These are phyloP conservation scores for Cadophora malorum DNA, from an alignment of 2,329 filamentous ascomycete species.

Conservation along the genomic window DNA sequence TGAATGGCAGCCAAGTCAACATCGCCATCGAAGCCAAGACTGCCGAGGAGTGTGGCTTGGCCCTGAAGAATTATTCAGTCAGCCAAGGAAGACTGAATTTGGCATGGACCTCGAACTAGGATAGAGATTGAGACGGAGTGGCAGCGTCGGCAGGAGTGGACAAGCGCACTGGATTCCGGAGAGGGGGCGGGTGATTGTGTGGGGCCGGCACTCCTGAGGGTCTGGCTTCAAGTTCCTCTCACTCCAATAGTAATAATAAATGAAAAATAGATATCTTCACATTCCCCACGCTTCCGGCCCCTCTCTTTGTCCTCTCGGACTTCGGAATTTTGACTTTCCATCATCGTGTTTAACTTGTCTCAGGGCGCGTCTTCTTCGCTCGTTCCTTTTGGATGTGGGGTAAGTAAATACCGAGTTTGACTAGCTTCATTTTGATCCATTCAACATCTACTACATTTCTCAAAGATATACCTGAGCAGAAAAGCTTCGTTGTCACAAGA, in stretches of 20 bases:
- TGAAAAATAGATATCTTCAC: too few relatives aligned
- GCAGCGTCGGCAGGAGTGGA: too few relatives aligned
- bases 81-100: background rate
- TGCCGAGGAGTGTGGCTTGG: constrained; percentile 1
- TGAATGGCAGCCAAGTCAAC: background rate
- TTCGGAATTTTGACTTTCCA: background rate
- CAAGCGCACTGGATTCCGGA: too few relatives aligned
- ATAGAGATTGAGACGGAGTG: too few relatives aligned
- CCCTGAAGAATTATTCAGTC: constrained; percentile 1
- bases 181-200: too few relatives aligned
- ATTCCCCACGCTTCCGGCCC: too few relatives aligned
- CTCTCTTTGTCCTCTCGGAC: too few relatives aligned
- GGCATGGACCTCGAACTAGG: background rate
- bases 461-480: background rate
- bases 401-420: background rate
- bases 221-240: too few relatives aligned
- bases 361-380: background rate
- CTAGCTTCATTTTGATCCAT: background rate
- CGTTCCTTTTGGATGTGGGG: background rate
- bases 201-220: too few relatives aligned
- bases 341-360: background rate
- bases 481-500: background rate
- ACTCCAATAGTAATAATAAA: too few relatives aligned
- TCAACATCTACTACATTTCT: background rate
- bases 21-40: constrained; percentile 2